A percentile compares a stretch with the other conserved stretches of the same genome.
phyloP scores from a whole-genome alignment of 163 green algal genomes.

The Chloromonas sp. region DNA sequence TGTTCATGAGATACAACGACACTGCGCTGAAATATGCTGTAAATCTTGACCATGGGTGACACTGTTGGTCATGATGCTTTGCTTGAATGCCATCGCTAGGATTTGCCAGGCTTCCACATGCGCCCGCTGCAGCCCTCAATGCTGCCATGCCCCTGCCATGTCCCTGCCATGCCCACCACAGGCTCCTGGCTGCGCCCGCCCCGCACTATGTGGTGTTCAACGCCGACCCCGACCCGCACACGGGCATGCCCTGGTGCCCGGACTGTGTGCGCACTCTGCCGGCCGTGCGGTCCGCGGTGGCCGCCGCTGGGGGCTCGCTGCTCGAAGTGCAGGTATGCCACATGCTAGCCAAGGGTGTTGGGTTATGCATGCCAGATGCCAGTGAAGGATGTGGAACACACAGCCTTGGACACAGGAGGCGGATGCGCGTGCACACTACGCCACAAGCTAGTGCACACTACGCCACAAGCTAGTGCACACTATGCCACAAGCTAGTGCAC shows the following conservation, averaged over 20 bases:
- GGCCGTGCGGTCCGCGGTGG: conserved; percentile 16
- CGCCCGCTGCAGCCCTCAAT: background rate
- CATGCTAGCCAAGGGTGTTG: too few relatives aligned
- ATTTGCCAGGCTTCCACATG: too few relatives aligned
- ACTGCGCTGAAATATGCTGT: too few relatives aligned
- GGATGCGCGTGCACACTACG: background rate
- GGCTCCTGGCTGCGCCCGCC: conserved; percentile 17
- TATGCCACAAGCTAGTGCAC: too few relatives aligned
- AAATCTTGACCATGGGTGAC: too few relatives aligned
- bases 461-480: too few relatives aligned
- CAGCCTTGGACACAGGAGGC: background rate
- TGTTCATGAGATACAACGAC: too few relatives aligned
- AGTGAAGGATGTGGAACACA: background rate
- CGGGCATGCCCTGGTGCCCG: conserved; percentile 31
- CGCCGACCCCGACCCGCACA: conserved; percentile 15
- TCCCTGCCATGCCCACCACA: background rate
- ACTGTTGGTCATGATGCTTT: too few relatives aligned
- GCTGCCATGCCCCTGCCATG: background rate
- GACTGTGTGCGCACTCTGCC: conserved; percentile 31
- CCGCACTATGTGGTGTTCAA: conserved; percentile 41
- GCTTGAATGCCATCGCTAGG: too few relatives aligned
- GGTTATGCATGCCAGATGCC: too few relatives aligned
- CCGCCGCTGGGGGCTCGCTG: conserved; percentile 19
- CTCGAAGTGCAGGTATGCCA: conserved; percentile 31
- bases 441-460: too few relatives aligned